Evolutionary conservation across 371 early-diverging fungal species (phyloP).

Genomic region (Actinomortierella wolfii): DNA sequence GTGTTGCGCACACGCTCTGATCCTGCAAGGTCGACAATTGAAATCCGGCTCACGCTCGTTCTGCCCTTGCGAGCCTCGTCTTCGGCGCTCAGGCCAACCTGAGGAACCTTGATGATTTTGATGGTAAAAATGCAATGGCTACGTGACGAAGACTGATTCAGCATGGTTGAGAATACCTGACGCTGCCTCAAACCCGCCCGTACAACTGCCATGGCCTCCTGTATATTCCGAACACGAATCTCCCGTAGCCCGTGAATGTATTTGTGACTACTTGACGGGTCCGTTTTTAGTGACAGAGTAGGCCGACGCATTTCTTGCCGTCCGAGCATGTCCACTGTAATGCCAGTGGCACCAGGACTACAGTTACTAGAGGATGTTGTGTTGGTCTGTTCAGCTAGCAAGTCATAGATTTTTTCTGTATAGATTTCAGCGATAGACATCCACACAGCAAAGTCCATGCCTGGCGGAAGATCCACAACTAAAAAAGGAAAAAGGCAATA

Average conservation of each 20-base stretch:
- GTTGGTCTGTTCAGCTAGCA: constrained; percentile 57
- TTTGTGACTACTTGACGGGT: constrained; percentile 58
- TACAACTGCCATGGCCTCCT: constrained; percentile 68
- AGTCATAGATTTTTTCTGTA: constrained; percentile 84
- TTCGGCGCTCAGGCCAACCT: constrained; percentile 53
- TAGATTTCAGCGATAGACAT: constrained; percentile 84
- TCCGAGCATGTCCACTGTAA: background rate
- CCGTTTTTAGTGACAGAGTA: constrained; percentile 62
- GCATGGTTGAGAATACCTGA: constrained; percentile 64
- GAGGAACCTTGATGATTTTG: constrained; percentile 63
- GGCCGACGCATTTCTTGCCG: constrained; percentile 46
- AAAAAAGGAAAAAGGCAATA: background rate
- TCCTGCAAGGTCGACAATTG: constrained; percentile 97
- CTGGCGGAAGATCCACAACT: constrained; percentile 50
- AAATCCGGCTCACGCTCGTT: constrained; percentile 61
- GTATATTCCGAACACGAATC: constrained; percentile 60
- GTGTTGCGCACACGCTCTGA: constrained; percentile 90
- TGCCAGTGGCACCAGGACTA: background rate
- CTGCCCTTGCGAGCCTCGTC: constrained; percentile 53
- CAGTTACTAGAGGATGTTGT: constrained; percentile 2
- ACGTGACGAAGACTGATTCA: constrained; percentile 66
- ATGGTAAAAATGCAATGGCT: constrained; percentile 79
- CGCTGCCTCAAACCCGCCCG: constrained; percentile 65
- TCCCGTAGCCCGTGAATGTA: constrained; percentile 62
- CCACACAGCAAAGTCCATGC: constrained; percentile 72